These are phyloP conservation scores for Spongospora subterranea DNA, from an alignment of 208 protist genomes.

Conservation along the genomic window DNA sequence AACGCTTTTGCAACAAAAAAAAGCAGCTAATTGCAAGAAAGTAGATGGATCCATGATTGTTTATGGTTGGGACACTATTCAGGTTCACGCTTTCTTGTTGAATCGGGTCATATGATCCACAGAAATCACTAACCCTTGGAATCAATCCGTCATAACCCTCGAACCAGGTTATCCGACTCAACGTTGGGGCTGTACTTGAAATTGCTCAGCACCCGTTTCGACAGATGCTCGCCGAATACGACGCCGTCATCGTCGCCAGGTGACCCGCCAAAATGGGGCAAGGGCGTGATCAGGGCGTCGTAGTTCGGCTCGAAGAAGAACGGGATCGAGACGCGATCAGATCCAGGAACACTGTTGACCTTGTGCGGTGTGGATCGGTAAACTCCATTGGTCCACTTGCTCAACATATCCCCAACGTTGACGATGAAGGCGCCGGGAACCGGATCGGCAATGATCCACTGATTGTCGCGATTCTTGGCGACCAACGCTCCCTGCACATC, in stretches of 20 bases:
- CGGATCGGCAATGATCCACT: constrained; percentile 13
- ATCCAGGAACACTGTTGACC: constrained; percentile 11
- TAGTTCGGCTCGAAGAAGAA: constrained; percentile 58
- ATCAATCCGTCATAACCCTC: no score
- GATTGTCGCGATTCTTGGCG: not conserved
- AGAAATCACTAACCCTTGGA: no score
- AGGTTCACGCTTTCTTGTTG: no score
- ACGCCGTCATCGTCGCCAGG: not conserved
- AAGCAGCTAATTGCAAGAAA: no score
- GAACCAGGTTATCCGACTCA: not conserved
- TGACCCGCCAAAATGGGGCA: not conserved
- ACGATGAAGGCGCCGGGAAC: constrained; percentile 38
- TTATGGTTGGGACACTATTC: no score
- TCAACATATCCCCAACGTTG: constrained; percentile 51
- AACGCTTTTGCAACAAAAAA: no score
- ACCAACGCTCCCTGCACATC: constrained; percentile 7
- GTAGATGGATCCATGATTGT: no score
- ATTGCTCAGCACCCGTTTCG: constrained; percentile 41
- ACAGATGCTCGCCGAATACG: constrained; percentile 37
- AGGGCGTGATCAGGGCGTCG: not conserved
- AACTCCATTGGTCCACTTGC: constrained; percentile 16
- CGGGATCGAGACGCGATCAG: not conserved
- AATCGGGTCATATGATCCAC: no score
- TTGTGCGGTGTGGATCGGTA: constrained; percentile 12
- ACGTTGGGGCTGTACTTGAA: constrained; percentile 41